Base-by-base conservation (phyloP, 306 rosid genomes). In the Trifolium repens region DNA sequence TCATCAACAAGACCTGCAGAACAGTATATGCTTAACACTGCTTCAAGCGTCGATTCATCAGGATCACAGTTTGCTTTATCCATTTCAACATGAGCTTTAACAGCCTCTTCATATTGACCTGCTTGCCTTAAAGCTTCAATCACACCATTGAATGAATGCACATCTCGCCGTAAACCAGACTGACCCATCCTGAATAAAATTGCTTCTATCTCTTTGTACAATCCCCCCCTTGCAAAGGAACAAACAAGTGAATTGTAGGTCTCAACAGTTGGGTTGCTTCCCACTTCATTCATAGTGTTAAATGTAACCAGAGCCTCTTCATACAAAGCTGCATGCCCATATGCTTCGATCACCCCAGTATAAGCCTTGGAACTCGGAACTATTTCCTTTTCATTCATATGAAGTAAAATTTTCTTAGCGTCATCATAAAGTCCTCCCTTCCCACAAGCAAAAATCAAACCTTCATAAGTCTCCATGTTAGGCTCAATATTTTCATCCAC, bases 261-360 rank as follows among this genome's bases (percentile, higher is more conserved):
- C 83, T 88, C 96, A 43, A 87, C 73, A 42, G 88, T 83, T 8
- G 97, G 91, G 69, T 40, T 82, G 81, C 84, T 90, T 39, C 97
- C 98, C 47, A 90, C 88, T 85, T 92, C 99, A 77, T 80, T 87
- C 99, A 92, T 96, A 24, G 91, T 90, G 91, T 92, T 96, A 83
- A 96, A 96, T 58, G 96, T 91, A 78, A 96, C 99, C 50, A 92
- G 77, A 65, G 99, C 93, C 87, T 96, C 99, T 40, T 90, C 98
- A 70, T 92, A 96, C 62, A 92, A 69, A 59, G 93, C 92, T 57
- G 94, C 96, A 66, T 85, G 97, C 70, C 97, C 99, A 66, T 83
- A 87, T 40, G 99, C 99, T 82, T 92, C 98, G 80, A 92, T 84
- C 49, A 88, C 87, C 71, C 98, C 96, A 1, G 88, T 88, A 73